Base-by-base conservation (phyloP, 73 alveolate genomes). In the Symbiodinium pilosum region DNA sequence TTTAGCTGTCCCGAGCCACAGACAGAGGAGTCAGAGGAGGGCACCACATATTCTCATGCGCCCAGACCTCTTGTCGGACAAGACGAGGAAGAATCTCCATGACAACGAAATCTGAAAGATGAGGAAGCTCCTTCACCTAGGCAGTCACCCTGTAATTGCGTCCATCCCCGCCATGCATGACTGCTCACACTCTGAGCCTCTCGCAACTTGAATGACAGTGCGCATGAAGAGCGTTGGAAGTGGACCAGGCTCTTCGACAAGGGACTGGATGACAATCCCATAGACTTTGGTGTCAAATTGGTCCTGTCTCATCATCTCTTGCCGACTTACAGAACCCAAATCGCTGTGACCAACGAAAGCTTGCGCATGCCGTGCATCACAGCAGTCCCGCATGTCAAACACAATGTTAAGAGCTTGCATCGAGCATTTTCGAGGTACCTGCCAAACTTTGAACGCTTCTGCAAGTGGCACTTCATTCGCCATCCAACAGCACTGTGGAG, bases 241-340 rank as follows among this genome's bases (percentile, higher is more conserved):
- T 8, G 98, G 98, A 36, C 98, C 98, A 47, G 98, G 92, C 47
- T 93, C 98, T 39, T 93, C 98, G 77, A 93, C 98, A 75, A 93
- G 36, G 6, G 98, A 93, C 84, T 93, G 98, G 38, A 93, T 93
- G 68, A 93, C 98, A 38, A 93, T 93, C 84, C 98, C 98, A 39
- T 93, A 93, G 71, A 93, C 98, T 89, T 93, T 91, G 81, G 97
- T 21, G 54, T 91, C 97, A 71, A 91, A 91, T 32, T 91, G 87
- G 81, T 91, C 97, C 97, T 91, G 68, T 5, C n/a, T 26, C 30
- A 36, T 14, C 12, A 18, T 32, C 6, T 12, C 86, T n/a, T n/a
- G 32, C 86, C 26, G 24, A 42, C 86, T 38, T 11, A 1, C 30
- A 21, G 4, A 18, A 32, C 40, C 24, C 44, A 14, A 32, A 73